A percentile compares a stretch with the other conserved stretches of the same genome.
Conservation (phyloP, 345 rosid genomes). For the Acer negundo region DNA sequence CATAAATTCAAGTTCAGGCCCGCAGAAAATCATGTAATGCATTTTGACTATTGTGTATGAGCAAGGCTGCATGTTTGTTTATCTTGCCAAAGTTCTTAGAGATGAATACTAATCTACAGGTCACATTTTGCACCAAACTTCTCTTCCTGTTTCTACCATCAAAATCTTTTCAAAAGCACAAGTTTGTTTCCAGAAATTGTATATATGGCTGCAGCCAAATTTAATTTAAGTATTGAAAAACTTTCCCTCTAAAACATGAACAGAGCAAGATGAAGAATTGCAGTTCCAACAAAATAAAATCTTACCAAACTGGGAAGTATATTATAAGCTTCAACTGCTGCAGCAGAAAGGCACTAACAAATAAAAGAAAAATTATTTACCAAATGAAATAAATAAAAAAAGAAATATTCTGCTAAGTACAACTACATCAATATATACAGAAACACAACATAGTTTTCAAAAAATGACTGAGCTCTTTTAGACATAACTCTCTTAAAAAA, state of each 20-base stretch:
- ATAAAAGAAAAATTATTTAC: conserved; percentile 21
- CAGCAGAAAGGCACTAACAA: conserved; percentile 63
- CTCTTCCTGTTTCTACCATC: neutral
- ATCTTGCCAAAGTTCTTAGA: neutral
- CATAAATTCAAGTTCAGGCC: neutral
- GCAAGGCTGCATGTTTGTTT: neutral
- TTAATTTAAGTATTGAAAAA: neutral
- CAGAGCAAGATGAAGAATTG: conserved; percentile 3
- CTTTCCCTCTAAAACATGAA: neutral
- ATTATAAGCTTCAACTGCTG: conserved; percentile 80
- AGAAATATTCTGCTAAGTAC: neutral
- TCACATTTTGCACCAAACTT: neutral
- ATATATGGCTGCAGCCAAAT: neutral
- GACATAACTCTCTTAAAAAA: neutral
- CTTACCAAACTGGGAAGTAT: conserved; percentile 82
- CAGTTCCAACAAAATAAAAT: conserved; percentile 10
- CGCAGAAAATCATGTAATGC: neutral
- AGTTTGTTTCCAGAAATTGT: neutral
- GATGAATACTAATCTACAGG: neutral
- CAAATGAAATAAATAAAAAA: conserved; percentile 4
- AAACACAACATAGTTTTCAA: neutral
- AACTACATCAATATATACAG: neutral
- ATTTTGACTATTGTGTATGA: neutral
- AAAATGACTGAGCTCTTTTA: neutral
- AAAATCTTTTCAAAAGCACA: neutral